Base-by-base conservation (phyloP, 2,329 filamentous ascomycete genomes). In the Penicillium frequentans region DNA sequence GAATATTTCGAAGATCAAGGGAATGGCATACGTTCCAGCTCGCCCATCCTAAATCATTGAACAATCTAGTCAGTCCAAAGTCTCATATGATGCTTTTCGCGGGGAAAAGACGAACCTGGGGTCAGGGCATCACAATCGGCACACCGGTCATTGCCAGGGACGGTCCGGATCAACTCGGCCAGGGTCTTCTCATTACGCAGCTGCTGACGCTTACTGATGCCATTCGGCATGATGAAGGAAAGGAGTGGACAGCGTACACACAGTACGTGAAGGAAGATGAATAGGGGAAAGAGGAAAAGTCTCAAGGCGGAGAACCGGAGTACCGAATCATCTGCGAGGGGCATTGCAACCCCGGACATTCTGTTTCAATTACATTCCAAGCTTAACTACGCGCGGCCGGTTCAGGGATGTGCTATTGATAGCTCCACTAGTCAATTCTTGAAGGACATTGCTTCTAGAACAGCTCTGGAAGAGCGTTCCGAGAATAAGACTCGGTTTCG, bases 201-300 rank as follows among this genome's bases (percentile, higher is more conserved):
- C 83, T 97, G 93, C 80, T 97, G 91, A 78, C 95, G 91, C 84
- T 98, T 99, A 82, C 88, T 96, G 74, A 96, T 82, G 45, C 86
- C 82, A 54, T 84, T 83, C 55, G 90, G 84, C 90, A 93, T 95
- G 56, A 43, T 69, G 60, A 58, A 60, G 13, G 39, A 56, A 63
- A 62, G 13, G 62, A 62, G 52, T 59, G 58, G 55, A 60, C 57
- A 65, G 51, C 58, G 61, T 60, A 63, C 63, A 60, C 24, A 64
- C 21, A 55, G 50, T 48, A 58, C 49, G 55, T 46, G 29, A 48
- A 19, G 62, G 53, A 43, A 35, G 49, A 56, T 39, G 49, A 56
- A 60, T 52, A 49, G 51, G 56, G 55, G 56, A 57, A 56, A 33
- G 49, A n/a, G 54, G 52, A 57, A 56, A 54, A 44, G 42, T 23